Conservation (phyloP, 139 green algal species). For the Coccomyxa sp. region DNA sequence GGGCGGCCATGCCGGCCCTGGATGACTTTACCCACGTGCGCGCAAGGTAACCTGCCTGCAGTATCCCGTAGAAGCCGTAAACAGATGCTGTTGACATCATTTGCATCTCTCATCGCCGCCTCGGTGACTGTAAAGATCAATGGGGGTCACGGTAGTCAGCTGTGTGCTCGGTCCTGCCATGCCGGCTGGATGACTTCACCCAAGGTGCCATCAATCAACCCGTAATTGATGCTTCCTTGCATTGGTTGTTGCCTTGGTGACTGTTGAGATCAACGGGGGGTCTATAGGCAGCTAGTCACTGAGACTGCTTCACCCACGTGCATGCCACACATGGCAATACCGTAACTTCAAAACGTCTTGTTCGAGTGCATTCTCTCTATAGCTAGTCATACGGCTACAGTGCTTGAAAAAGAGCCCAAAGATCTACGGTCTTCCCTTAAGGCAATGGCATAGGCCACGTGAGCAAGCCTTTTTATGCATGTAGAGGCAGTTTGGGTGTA, state of each 20-base stretch:
- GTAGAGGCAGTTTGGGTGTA: no score
- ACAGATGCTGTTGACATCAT: background rate
- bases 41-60: background rate
- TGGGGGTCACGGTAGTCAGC: conserved; percentile 45
- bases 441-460: background rate
- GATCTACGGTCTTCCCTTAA: no score
- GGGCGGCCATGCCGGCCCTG: conserved; percentile 26
- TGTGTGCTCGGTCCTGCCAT: conserved; percentile 29
- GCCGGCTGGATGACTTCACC: conserved; percentile 49
- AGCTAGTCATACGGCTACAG: no score
- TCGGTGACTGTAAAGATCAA: conserved; percentile 1
- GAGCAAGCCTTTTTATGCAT: background rate
- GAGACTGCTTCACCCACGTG: no score
- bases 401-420: no score
- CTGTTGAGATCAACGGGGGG: conserved; percentile 34
- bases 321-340: no score
- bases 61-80: background rate
- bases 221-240: no score
- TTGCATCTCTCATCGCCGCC: background rate
- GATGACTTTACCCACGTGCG: conserved; percentile 47
- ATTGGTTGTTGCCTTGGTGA: background rate
- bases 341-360: no score
- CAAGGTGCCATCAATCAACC: background rate
- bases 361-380: no score
- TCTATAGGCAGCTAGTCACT: conserved; percentile 43